These are phyloP conservation scores for Nakazawaea holstii DNA, from an alignment of 805 yeast species.

Conservation along the genomic window DNA sequence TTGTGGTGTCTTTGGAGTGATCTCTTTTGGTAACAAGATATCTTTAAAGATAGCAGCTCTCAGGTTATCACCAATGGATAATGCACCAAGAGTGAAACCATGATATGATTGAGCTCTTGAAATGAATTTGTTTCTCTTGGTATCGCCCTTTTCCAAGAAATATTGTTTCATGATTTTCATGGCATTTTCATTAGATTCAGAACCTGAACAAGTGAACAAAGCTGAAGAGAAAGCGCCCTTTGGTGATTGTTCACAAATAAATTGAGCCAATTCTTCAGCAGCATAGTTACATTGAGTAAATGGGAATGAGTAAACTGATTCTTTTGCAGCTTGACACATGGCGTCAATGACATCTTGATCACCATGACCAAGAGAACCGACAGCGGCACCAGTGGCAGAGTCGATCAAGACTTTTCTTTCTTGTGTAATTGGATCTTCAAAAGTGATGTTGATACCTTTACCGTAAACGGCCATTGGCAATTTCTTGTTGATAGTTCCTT, in stretches of 20 bases:
- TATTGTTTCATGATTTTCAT: conserved; percentile 52
- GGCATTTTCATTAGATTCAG: conserved; percentile 74
- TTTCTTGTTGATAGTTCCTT: conserved; percentile 31
- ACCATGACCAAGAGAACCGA: conserved; percentile 32
- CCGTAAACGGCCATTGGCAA: conserved; percentile 37
- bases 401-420: conserved; percentile 26
- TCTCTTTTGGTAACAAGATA: conserved; percentile 17
- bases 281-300: conserved; percentile 22
- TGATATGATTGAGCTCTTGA: conserved; percentile 38
- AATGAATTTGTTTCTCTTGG: conserved; percentile 29
- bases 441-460: conserved; percentile 29
- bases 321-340: conserved; percentile 25
- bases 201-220: conserved; percentile 53
- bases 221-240: conserved; percentile 37
- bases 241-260: conserved; percentile 39
- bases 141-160: conserved; percentile 30
- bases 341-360: conserved; percentile 28
- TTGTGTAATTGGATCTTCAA: conserved; percentile 32
- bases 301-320: conserved; percentile 27
- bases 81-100: conserved; percentile 40
- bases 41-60: conserved; percentile 27
- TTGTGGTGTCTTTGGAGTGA: conserved; percentile 23
- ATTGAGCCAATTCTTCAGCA: conserved; percentile 30
- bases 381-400: conserved; percentile 38
- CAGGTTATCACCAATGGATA: conserved; percentile 31